Conservation (phyloP, 2,329 filamentous ascomycete genomes). For the Clonostachys byssicola region DNA sequence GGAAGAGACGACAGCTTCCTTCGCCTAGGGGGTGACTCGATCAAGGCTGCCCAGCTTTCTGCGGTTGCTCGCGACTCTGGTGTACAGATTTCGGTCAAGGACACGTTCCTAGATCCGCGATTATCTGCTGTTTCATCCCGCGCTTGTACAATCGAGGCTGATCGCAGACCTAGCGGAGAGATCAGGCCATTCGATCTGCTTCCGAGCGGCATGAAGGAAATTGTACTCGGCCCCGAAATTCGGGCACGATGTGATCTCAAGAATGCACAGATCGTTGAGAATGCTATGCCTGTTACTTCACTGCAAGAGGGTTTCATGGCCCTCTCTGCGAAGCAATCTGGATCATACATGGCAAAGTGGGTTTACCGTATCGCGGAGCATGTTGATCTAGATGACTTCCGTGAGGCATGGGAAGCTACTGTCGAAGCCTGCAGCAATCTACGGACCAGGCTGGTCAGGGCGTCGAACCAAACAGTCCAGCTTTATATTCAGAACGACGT, state of each 20-base stretch:
- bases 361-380: conserved; percentile 11
- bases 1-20: conserved; percentile 16
- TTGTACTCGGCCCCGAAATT: too few species aligned
- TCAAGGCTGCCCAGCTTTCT: conserved; percentile 13
- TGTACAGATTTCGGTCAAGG: conserved; percentile 5
- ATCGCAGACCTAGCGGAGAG: too few species aligned
- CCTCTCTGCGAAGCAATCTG: conserved; percentile 12
- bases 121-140: neutral
- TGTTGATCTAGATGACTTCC: conserved; percentile 13
- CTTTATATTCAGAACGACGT: neutral
- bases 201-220: too few species aligned
- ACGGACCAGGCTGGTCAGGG: conserved; percentile 4
- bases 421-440: conserved; percentile 3
- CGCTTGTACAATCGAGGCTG: too few species aligned
- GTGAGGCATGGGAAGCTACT: conserved; percentile 16
- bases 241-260: neutral
- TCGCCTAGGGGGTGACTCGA: conserved; percentile 19
- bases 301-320: conserved; percentile 34
- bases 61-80: conserved; percentile 2
- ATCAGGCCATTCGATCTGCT: too few species aligned
- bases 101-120: conserved; percentile 8
- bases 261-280: conserved; percentile 6
- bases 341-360: neutral
- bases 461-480: neutral
- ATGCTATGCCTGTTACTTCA: conserved; percentile 32